Conservation (phyloP, 2,329 filamentous ascomycete genomes). For the Arthrobotrys iridis region DNA sequence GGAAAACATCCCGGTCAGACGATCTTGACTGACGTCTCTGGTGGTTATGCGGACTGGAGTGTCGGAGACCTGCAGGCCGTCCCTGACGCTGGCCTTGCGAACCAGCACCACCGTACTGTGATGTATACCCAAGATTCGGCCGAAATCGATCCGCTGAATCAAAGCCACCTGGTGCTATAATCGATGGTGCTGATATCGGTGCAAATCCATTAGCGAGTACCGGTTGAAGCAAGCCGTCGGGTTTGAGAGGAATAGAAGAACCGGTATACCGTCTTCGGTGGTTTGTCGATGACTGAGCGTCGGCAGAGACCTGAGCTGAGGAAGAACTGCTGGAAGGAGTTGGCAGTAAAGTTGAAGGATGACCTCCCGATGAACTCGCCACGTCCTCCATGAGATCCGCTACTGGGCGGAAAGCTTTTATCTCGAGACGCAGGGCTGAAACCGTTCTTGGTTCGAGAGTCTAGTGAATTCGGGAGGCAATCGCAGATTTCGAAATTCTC, state of each 20-base stretch:
- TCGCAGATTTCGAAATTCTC: conserved; percentile 24
- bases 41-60: conserved; percentile 51
- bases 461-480: conserved; percentile 12
- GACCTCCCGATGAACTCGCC: conserved; percentile 46
- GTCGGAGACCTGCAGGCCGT: conserved; percentile 44
- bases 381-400: conserved; percentile 54
- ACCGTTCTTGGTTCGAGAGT: conserved; percentile 19
- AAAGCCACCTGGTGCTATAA: conserved; percentile 44
- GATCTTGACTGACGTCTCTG: conserved; percentile 50
- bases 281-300: conserved; percentile 42
- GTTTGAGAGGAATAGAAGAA: conserved; percentile 44
- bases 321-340: conserved; percentile 22
- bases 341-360: conserved; percentile 42
- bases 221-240: conserved; percentile 36
- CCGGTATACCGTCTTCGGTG: conserved; percentile 51
- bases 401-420: conserved; percentile 47
- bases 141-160: conserved; percentile 42
- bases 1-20: conserved; percentile 47
- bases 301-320: conserved; percentile 18
- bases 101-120: conserved; percentile 12
- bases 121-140: conserved; percentile 36
- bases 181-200: conserved; percentile 38
- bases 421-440: conserved; percentile 36
- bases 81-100: conserved; percentile 41
- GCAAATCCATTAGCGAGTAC: conserved; percentile 46